Percentiles rank a stretch among this genome's conserved stretches.
These are phyloP conservation scores for Penicillium silybi DNA, from an alignment of 495 filamentous ascomycete species.

Conservation along the genomic window DNA sequence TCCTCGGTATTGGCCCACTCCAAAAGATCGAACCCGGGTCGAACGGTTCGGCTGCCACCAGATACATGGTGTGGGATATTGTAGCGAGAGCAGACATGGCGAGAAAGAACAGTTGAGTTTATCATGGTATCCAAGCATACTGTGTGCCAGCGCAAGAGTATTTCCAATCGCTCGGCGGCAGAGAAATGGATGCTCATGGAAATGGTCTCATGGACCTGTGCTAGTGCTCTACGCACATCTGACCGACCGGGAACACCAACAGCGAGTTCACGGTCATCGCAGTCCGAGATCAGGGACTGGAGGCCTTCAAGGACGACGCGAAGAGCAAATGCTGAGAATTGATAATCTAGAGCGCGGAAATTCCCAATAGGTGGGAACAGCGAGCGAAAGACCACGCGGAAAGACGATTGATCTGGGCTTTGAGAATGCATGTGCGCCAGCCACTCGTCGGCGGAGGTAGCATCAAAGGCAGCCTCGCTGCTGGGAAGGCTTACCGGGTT, in stretches of 20 bases:
- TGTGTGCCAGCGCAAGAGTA: constrained; percentile 48
- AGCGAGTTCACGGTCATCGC: constrained; percentile 34
- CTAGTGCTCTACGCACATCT: constrained; percentile 38
- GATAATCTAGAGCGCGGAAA: constrained; percentile 32
- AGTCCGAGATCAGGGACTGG: constrained; percentile 43
- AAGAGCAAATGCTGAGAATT: constrained; percentile 41
- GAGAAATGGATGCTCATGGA: constrained; percentile 37
- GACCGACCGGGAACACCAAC: constrained; percentile 41
- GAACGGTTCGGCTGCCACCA: constrained; percentile 20
- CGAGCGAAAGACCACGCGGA: constrained; percentile 39
- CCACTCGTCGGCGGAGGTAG: constrained; percentile 43
- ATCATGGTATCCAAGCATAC: constrained; percentile 45
- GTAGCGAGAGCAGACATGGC: constrained; percentile 41
- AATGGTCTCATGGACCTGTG: constrained; percentile 41
- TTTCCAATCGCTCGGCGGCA: constrained; percentile 36
- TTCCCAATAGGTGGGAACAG: constrained; percentile 35
- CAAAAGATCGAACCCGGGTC: constrained; percentile 32
- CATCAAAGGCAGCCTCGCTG: constrained; percentile 42
- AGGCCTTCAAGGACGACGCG: constrained; percentile 45
- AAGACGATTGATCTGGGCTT: constrained; percentile 31
- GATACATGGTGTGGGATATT: constrained; percentile 41
- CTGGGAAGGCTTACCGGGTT: constrained; percentile 41
- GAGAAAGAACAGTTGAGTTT: constrained; percentile 38
- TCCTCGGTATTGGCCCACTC: constrained; percentile 39
- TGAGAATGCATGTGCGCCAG: constrained; percentile 33